Evolutionary conservation across 192 early-diverging fungal species (phyloP), one percentile per base, ranked within the genome.

Genomic region (Backusella tuberculispora): DNA sequence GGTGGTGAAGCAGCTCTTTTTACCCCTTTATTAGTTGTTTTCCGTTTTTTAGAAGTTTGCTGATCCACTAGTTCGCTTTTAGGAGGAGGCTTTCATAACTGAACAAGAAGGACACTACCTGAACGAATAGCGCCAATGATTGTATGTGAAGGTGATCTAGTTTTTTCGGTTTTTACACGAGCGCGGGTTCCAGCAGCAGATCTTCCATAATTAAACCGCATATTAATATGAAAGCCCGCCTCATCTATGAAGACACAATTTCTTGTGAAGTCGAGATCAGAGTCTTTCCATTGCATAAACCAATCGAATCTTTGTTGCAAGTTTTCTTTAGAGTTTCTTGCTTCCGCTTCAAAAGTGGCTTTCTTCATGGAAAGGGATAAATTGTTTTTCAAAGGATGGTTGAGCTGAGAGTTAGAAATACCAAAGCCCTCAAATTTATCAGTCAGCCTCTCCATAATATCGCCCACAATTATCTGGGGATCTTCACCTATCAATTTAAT

Each of bases 211-310:
- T 47, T 47, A 15, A 10, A 10, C 48, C 48, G 15, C 48, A 50
- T 50, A 50, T 50, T 50, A 50, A 50, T 46, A 5, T 50, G 15
- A 50, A 50, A 50, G 48, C 48, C 48, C 5, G 15, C 17, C 48
- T 50, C 48, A 50, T 17, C 48, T 19, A 50, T 50, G 48, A 50
- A 50, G 19, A 50, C 48, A 14, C 15, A 50, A 19, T 50, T 50
- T 50, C 19, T 48, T n/a, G n/a, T n/a, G 34, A 13, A 64, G 34
- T 64, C 63, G 26, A 64, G 17, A 21, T 64, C 63, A 29, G 63
- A 37, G 21, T 64, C 63, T 29, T 64, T 34, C 63, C 63, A 64
- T 29, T 64, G 21, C 34, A 64, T 64, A 21, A 64, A 64, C 63
- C 63, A 64, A 29, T 64, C 63, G 21, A 29, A 64, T 64, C 63